phyloP scores from a whole-genome alignment of 768 basidiomycete genomes.

The Rhodocollybia butyracea region DNA sequence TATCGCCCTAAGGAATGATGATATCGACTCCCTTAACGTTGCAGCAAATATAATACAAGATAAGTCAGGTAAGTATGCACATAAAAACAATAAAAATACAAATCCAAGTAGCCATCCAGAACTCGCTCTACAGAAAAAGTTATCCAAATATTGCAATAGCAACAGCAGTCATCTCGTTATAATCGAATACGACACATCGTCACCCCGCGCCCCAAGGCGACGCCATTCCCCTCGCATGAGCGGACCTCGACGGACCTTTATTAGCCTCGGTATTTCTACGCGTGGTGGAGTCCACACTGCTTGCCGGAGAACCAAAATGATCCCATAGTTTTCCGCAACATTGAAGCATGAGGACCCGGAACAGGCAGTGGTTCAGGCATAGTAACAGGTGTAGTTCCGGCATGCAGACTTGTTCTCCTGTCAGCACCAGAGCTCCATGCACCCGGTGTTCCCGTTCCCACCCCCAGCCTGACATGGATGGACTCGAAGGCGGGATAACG shows the following conservation, averaged over 20 bases:
- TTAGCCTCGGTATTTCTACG: background rate
- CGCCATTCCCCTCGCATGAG: background rate
- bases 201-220: constrained; percentile 1
- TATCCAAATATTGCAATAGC: too few relatives aligned
- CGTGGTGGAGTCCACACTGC: background rate
- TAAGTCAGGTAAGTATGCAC: too few relatives aligned
- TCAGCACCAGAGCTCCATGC: background rate
- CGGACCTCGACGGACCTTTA: background rate
- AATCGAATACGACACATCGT: too few relatives aligned
- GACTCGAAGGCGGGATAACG: background rate
- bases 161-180: too few relatives aligned
- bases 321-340: background rate
- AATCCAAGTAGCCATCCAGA: too few relatives aligned
- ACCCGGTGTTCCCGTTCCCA: background rate
- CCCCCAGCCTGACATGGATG: background rate
- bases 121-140: too few relatives aligned
- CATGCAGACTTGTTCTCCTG: constrained; percentile 1
- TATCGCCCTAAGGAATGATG: too few relatives aligned
- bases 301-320: background rate
- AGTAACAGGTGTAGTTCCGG: constrained; percentile 1
- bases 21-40: too few relatives aligned
- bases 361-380: constrained; percentile 3
- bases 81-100: too few relatives aligned
- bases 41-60: too few relatives aligned
- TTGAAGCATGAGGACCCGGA: background rate